Percentiles rank a stretch among this genome's conserved stretches.
Conservation (phyloP, 345 rosid species). For the Ricinus communis region DNA sequence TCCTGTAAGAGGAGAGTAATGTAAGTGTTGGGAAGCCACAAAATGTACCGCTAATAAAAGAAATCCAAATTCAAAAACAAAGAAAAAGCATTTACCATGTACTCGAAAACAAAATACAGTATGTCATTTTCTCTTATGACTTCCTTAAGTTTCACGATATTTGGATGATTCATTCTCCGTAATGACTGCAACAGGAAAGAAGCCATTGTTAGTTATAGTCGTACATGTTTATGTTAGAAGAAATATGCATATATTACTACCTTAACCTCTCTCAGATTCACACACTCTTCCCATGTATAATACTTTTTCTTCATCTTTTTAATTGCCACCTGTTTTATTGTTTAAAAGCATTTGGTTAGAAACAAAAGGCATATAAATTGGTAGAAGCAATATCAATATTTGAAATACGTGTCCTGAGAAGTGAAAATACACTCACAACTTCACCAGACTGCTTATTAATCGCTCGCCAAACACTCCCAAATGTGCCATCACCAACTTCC, state of each 20-base stretch:
- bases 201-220: not conserved
- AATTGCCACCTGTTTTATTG: constrained; percentile 70
- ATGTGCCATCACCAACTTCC: constrained; percentile 97
- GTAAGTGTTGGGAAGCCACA: not conserved
- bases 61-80: not conserved
- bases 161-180: constrained; percentile 85
- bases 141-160: constrained; percentile 96
- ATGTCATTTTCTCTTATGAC: constrained; percentile 86
- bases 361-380: not conserved
- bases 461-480: constrained; percentile 93
- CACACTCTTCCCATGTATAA: constrained; percentile 91
- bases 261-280: constrained; percentile 94
- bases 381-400: not conserved
- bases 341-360: not conserved
- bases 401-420: not conserved
- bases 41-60: not conserved
- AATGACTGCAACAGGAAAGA: constrained; percentile 42
- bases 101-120: constrained; percentile 87
- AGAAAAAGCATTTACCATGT: constrained; percentile 56
- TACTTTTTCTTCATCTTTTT: constrained; percentile 97
- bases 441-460: constrained; percentile 78
- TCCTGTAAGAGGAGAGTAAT: constrained; percentile 45
- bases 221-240: not conserved
- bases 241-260: constrained; percentile 30
- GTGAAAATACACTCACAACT: constrained; percentile 57